Percentiles rank a stretch among this genome's conserved stretches.
phyloP scores from a whole-genome alignment of 179 eudicot species.

The Nepenthes alata region DNA sequence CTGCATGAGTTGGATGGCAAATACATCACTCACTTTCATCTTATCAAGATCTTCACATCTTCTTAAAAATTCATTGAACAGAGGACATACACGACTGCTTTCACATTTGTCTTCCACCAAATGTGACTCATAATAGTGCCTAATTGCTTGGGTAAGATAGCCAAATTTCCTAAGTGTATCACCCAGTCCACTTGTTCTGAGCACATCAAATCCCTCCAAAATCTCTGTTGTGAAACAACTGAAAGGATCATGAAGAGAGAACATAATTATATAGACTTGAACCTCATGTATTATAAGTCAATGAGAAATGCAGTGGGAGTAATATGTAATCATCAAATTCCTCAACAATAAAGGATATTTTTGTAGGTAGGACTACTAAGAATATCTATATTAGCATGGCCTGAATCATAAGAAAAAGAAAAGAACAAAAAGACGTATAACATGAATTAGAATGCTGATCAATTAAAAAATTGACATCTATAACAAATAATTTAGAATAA shows the following conservation, averaged over 20 bases:
- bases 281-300: background rate
- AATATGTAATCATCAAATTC: too few relatives aligned
- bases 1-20: slow-evolving; percentile 93
- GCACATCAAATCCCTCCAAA: slow-evolving; percentile 88
- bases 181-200: slow-evolving; percentile 66
- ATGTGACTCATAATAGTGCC: slow-evolving; percentile 31
- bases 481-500: too few relatives aligned
- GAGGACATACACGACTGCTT: slow-evolving; percentile 26
- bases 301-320: too few relatives aligned
- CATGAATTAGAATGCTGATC: too few relatives aligned
- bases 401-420: too few relatives aligned
- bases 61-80: slow-evolving; percentile 37
- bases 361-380: too few relatives aligned
- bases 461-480: too few relatives aligned
- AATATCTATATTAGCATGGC: too few relatives aligned
- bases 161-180: slow-evolving; percentile 78
- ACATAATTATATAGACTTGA: background rate
- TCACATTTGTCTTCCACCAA: slow-evolving; percentile 15
- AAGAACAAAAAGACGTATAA: too few relatives aligned
- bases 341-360: too few relatives aligned
- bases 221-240: slow-evolving; percentile 96
- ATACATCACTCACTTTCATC: slow-evolving; percentile 85
- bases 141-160: slow-evolving; percentile 52
- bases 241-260: slow-evolving; percentile 7
- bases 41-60: slow-evolving; percentile 63